Evolutionary conservation across 345 rosid species (phyloP).

Genomic region (Dipteronia dyeriana): DNA sequence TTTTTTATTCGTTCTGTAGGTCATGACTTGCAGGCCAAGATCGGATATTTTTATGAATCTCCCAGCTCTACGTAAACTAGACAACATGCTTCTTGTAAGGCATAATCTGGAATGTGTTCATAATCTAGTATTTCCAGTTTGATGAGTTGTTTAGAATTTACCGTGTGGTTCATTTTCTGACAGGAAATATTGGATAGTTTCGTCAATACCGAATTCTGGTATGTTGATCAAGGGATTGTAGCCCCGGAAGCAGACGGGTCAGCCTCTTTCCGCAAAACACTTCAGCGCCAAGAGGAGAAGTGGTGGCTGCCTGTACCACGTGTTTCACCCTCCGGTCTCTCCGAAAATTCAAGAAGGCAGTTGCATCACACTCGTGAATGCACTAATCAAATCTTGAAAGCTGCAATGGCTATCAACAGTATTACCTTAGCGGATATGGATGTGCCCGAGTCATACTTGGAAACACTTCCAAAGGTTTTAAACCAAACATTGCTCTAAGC

Average conservation of each 20-base stretch:
- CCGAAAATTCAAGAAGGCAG: conserved; percentile 76
- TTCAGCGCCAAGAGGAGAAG: conserved; percentile 94
- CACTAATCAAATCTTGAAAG: conserved; percentile 86
- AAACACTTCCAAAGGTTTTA: conserved; percentile 83
- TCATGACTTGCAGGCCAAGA: conserved; percentile 93
- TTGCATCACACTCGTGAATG: conserved; percentile 74
- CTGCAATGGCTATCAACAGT: conserved; percentile 91
- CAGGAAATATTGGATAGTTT: conserved; percentile 88
- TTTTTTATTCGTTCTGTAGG: conserved; percentile 37
- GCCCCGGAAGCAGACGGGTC: conserved; percentile 82
- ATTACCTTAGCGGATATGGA: conserved; percentile 80
- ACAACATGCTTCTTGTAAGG: conserved; percentile 94
- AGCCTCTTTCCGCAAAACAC: conserved; percentile 68
- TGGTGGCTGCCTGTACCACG: conserved; percentile 99
- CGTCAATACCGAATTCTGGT: conserved; percentile 81
- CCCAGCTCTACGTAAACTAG: conserved; percentile 85
- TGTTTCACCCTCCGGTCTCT: conserved; percentile 75
- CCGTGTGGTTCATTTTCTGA: not conserved
- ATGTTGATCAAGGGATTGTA: conserved; percentile 90
- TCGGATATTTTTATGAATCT: conserved; percentile 86
- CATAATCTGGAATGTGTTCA: conserved; percentile 5
- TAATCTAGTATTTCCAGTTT: not conserved
- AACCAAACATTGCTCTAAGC: not conserved
- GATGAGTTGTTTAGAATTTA: not conserved
- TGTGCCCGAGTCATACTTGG: conserved; percentile 84